Evolutionary conservation across 148 eudicot species (phyloP).

Genomic region (Chenopodium quinoa): DNA sequence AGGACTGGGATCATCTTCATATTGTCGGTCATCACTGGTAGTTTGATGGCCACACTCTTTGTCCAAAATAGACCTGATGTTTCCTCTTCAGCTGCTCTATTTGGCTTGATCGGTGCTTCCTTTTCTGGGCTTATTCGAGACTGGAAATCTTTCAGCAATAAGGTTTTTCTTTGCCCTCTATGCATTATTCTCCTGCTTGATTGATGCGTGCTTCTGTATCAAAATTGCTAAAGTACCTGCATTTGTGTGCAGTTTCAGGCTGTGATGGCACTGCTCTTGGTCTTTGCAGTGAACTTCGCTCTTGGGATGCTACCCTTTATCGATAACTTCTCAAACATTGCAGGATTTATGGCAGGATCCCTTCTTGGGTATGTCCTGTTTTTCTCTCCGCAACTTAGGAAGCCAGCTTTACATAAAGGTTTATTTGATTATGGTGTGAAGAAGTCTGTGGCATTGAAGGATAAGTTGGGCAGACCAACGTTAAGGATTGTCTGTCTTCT

Average conservation of each 20-base stretch:
- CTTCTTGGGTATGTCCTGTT: conserved; percentile 65
- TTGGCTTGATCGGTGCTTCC: conserved; percentile 73
- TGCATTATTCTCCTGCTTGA: neutral
- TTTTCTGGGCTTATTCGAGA: conserved; percentile 67
- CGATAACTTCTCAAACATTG: conserved; percentile 66
- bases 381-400: conserved; percentile 53
- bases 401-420: conserved; percentile 47
- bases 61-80: conserved; percentile 56
- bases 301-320: conserved; percentile 68
- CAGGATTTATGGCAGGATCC: conserved; percentile 64
- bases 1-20: conserved; percentile 71
- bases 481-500: conserved; percentile 49
- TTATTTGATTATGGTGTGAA: conserved; percentile 61
- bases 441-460: conserved; percentile 42
- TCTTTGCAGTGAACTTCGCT: conserved; percentile 42
- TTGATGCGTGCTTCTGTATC: neutral
- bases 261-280: conserved; percentile 34
- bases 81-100: conserved; percentile 73
- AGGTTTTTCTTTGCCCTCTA: conserved; percentile 40
- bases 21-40: conserved; percentile 57
- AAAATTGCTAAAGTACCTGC: neutral
- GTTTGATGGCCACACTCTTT: conserved; percentile 56
- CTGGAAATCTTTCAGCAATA: conserved; percentile 59
- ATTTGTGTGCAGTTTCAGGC: conserved; percentile 50
- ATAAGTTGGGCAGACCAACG: conserved; percentile 59